Evolutionary conservation across 2,329 filamentous ascomycete genomes (phyloP).

Genomic region (Ceratocystis alfenasii): DNA sequence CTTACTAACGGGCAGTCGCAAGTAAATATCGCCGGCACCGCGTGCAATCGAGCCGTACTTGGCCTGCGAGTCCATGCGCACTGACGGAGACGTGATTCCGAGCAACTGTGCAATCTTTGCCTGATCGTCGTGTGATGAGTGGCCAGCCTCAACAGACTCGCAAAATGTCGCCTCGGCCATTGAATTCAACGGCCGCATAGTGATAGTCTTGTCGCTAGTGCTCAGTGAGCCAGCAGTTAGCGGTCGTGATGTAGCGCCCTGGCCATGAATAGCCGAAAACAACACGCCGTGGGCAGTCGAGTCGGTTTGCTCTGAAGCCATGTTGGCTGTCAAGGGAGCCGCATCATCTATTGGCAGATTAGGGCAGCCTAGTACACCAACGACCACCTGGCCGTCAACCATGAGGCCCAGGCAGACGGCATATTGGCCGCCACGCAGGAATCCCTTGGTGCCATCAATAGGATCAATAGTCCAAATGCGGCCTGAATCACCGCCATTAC

Average conservation of each 20-base stretch:
- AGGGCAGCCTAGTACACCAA: constrained; percentile 88
- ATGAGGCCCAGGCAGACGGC: constrained; percentile 87
- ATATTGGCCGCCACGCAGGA: constrained; percentile 91
- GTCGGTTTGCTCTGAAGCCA: constrained; percentile 55
- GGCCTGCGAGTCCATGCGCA: constrained; percentile 94
- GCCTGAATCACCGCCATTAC: constrained; percentile 57
- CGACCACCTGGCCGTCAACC: constrained; percentile 84
- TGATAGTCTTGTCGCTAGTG: constrained; percentile 48
- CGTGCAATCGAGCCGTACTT: constrained; percentile 95
- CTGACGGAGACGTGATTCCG: constrained; percentile 77
- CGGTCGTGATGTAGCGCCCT: constrained; percentile 70
- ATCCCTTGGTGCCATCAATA: constrained; percentile 96
- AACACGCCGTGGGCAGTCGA: constrained; percentile 67
- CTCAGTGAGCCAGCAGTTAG: constrained; percentile 46
- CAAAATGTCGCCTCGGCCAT: constrained; percentile 81
- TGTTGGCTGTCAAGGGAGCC: constrained; percentile 48
- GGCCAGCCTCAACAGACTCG: constrained; percentile 87
- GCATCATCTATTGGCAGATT: constrained; percentile 80
- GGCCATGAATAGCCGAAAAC: constrained; percentile 68
- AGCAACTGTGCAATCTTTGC: constrained; percentile 60
- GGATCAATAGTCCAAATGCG: constrained; percentile 95
- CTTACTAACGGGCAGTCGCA: constrained; percentile 72
- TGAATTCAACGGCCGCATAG: constrained; percentile 51
- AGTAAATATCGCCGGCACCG: constrained; percentile 87
- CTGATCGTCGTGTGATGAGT: constrained; percentile 82